These are phyloP conservation scores for Halenospora varia DNA, from an alignment of 495 filamentous ascomycete species.

Conservation along the genomic window DNA sequence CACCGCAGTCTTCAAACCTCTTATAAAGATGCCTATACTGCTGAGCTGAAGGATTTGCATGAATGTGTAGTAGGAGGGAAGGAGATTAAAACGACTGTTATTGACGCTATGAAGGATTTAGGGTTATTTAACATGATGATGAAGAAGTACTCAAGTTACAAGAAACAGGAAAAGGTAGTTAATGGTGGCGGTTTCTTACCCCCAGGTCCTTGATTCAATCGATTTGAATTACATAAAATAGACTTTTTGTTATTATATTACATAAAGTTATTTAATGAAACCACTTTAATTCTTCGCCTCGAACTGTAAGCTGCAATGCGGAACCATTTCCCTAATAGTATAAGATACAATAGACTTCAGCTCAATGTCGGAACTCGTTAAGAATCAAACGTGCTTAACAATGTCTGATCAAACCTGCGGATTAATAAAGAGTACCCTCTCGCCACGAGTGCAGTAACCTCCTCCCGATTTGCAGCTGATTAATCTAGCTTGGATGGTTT, in stretches of 20 bases:
- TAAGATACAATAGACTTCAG: background rate
- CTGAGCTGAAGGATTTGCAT: slow-evolving; percentile 46
- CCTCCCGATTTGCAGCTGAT: background rate
- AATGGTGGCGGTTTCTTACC: background rate
- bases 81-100: slow-evolving; percentile 43
- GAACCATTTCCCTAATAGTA: background rate
- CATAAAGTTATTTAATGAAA: background rate
- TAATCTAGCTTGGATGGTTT: background rate
- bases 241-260: background rate
- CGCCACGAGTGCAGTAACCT: background rate
- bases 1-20: slow-evolving; percentile 35
- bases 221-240: background rate
- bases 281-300: background rate
- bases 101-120: slow-evolving; percentile 48
- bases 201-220: background rate
- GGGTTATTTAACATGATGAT: slow-evolving; percentile 35
- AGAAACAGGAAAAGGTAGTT: background rate
- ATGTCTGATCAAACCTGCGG: background rate
- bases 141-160: background rate
- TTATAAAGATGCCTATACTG: slow-evolving; percentile 50
- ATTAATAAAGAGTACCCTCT: background rate
- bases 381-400: background rate
- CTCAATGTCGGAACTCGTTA: background rate
- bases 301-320: background rate
- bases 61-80: slow-evolving; percentile 37